Percentiles rank a stretch among this genome's conserved stretches.
Evolutionary conservation across 2,329 filamentous ascomycete species (phyloP).

Genomic region (Trichoderma sp.): DNA sequence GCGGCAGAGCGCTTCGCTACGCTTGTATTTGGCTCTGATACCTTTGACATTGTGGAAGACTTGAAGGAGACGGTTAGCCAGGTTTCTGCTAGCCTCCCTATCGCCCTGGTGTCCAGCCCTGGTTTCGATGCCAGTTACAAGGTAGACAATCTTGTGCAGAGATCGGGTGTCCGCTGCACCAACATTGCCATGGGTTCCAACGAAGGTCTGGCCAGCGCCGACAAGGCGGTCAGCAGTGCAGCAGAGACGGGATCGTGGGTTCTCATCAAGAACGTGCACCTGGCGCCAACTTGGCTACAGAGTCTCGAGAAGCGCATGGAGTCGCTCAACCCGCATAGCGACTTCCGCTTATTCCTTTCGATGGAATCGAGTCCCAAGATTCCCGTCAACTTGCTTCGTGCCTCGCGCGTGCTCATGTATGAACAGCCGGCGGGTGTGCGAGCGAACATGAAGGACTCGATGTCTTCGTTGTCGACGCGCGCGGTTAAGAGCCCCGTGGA

Average conservation of each 20-base stretch:
- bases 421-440: slow-evolving; percentile 96
- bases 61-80: slow-evolving; percentile 82
- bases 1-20: slow-evolving; percentile 88
- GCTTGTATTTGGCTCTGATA: slow-evolving; percentile 78
- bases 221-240: slow-evolving; percentile 92
- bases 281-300: slow-evolving; percentile 94
- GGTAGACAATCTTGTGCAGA: slow-evolving; percentile 91
- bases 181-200: slow-evolving; percentile 99
- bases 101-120: slow-evolving; percentile 90
- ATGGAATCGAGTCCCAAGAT: slow-evolving; percentile 99
- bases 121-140: slow-evolving; percentile 99
- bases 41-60: slow-evolving; percentile 85
- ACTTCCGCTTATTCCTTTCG: slow-evolving; percentile 94
- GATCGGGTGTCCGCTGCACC: slow-evolving; percentile 79
- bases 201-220: slow-evolving; percentile 86
- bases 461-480: slow-evolving; percentile 78
- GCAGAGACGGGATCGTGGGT: slow-evolving; percentile 95
- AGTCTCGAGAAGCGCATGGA: slow-evolving; percentile 97
- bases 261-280: slow-evolving; percentile 97
- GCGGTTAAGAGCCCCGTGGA: slow-evolving; percentile 85
- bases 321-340: slow-evolving; percentile 86
- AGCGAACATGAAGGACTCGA: slow-evolving; percentile 98
- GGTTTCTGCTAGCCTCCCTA: slow-evolving; percentile 80
- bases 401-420: slow-evolving; percentile 93
- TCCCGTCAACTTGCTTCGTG: slow-evolving; percentile 90